Conservation (phyloP, 2,329 filamentous ascomycete genomes). For the Rasamsonia emersonii region DNA sequence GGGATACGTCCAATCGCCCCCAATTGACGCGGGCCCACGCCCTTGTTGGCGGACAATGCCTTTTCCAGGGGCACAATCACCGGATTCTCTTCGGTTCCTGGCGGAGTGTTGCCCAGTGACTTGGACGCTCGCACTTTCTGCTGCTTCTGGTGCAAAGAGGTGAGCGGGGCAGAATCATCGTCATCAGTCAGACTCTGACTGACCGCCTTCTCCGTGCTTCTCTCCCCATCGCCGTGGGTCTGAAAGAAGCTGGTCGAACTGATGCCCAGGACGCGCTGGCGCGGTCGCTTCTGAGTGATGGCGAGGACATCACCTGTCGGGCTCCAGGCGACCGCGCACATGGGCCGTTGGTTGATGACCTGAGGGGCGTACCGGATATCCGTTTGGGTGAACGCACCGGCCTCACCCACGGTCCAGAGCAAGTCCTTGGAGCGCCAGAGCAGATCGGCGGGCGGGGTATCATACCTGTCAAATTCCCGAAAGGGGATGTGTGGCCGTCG, state of each 20-base stretch:
- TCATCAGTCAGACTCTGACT: conserved; percentile 45
- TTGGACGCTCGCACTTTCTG: conserved; percentile 42
- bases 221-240: conserved; percentile 32
- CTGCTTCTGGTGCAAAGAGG: conserved; percentile 38
- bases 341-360: conserved; percentile 48
- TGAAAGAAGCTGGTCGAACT: conserved; percentile 34
- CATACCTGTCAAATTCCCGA: conserved; percentile 50
- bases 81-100: conserved; percentile 37
- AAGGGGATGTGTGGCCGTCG: conserved; percentile 54
- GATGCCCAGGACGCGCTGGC: conserved; percentile 32
- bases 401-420: conserved; percentile 55
- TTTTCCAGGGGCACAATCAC: conserved; percentile 45
- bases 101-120: conserved; percentile 47
- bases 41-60: conserved; percentile 36
- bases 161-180: too few relatives aligned
- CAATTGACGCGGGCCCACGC: conserved; percentile 35
- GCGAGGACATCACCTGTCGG: conserved; percentile 49
- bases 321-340: conserved; percentile 50
- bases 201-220: conserved; percentile 39
- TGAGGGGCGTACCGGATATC: conserved; percentile 53
- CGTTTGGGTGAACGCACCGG: conserved; percentile 54
- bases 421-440: conserved; percentile 57
- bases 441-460: conserved; percentile 49
- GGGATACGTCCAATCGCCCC: conserved; percentile 43
- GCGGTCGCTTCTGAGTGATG: conserved; percentile 45